phyloP scores from a whole-genome alignment of 176 grass and related monocot species.

The Oryza meyeriana region DNA sequence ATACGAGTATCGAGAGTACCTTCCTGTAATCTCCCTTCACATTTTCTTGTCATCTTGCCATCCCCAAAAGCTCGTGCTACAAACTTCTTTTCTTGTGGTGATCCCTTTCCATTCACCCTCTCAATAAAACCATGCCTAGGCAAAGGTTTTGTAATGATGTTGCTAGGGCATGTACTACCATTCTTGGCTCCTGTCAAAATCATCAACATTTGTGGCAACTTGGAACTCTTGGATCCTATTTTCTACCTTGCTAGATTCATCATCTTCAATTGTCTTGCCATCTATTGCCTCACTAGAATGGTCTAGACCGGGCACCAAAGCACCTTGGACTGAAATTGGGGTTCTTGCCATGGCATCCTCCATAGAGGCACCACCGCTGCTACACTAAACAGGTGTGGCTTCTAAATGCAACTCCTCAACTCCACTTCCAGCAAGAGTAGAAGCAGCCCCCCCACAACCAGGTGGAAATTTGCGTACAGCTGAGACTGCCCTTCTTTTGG shows the following conservation, averaged over 20 bases:
- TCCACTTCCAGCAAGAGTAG: not conserved
- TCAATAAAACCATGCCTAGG: not conserved
- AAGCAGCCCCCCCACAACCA: constrained; percentile 34
- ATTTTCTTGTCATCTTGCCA: constrained; percentile 18
- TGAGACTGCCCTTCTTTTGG: constrained; percentile 46
- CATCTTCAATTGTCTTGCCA: constrained; percentile 8
- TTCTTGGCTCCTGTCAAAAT: constrained; percentile 3
- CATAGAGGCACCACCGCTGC: not conserved
- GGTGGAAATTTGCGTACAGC: constrained; percentile 49
- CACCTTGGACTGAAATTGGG: not conserved
- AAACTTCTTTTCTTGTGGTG: not conserved
- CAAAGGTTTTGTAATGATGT: constrained; percentile 10
- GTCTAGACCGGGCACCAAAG: not conserved
- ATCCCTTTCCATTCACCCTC: constrained; percentile 16
- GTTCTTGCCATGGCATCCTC: not conserved
- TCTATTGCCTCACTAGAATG: not conserved
- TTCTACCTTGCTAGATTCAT: constrained; percentile 13
- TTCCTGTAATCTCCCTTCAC: not conserved
- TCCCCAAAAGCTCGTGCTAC: not conserved
- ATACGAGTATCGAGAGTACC: not conserved
- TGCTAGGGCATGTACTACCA: not conserved
- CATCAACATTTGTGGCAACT: not conserved
- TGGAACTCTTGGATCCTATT: constrained; percentile 17
- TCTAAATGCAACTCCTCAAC: constrained; percentile 1
- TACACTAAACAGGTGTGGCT: not conserved